Conservation (phyloP, 768 basidiomycete species). For the Hypholoma fasciculare region DNA sequence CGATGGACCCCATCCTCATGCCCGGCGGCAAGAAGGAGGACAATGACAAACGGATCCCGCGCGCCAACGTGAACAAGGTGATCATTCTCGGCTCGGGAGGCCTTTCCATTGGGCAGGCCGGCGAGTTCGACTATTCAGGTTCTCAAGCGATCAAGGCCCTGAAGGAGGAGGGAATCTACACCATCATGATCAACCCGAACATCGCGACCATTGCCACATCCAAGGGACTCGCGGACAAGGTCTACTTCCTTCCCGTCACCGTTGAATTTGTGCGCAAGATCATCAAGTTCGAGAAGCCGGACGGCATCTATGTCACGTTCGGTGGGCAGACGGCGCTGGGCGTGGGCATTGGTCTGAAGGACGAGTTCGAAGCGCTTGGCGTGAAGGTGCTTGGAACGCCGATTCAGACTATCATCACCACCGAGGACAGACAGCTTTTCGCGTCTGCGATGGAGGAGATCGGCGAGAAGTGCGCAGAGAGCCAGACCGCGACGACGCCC, state of each 20-base stretch:
- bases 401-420: constrained; percentile 95
- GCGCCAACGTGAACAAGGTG: constrained; percentile 85
- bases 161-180: constrained; percentile 99
- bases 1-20: constrained; percentile 60
- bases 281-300: constrained; percentile 98
- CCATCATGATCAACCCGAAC: constrained; percentile 98
- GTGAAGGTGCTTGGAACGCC: constrained; percentile 95
- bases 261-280: constrained; percentile 98
- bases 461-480: constrained; percentile 93
- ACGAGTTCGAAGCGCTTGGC: constrained; percentile 89
- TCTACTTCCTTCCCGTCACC: constrained; percentile 98
- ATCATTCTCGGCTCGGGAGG: constrained; percentile 97
- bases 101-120: constrained; percentile 97
- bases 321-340: constrained; percentile 97
- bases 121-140: constrained; percentile 99
- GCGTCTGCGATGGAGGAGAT: constrained; percentile 94
- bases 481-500: constrained; percentile 79
- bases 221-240: constrained; percentile 97
- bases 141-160: constrained; percentile 99
- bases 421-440: constrained; percentile 95
- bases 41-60: constrained; percentile 72
- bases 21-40: constrained; percentile 83
- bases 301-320: constrained; percentile 98
- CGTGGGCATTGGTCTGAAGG: constrained; percentile 97
- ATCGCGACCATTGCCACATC: constrained; percentile 99